Percentiles rank a stretch among this genome's conserved stretches.
Conservation (phyloP, 805 yeast species). For the Starmerella lactis-condensi region DNA sequence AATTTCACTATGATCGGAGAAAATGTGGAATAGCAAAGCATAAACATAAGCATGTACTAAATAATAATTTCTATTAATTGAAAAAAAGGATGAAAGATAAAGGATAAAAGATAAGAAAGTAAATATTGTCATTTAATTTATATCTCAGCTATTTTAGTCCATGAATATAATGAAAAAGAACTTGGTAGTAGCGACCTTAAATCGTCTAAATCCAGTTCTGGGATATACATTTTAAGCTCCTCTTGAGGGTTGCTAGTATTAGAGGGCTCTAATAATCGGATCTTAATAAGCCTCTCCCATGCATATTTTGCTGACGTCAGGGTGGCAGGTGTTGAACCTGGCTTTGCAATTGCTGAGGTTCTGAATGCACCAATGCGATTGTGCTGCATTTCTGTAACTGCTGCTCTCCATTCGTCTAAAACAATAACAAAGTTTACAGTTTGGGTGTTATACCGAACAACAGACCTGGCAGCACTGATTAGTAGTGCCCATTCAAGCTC, state of each 20-base stretch:
- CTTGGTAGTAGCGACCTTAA: constrained; percentile 20
- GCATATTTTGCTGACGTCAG: constrained; percentile 41
- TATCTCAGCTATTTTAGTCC: constrained; percentile 22
- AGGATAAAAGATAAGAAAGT: too few species aligned
- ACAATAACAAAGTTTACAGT: constrained; percentile 60
- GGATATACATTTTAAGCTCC: constrained; percentile 21
- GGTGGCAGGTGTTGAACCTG: constrained; percentile 22
- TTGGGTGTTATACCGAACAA: constrained; percentile 37
- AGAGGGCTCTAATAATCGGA: constrained; percentile 31
- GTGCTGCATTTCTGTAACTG: constrained; percentile 31
- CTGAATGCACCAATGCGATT: constrained; percentile 18
- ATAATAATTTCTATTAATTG: too few species aligned
- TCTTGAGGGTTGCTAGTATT: constrained; percentile 28
- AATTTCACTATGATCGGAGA: too few species aligned
- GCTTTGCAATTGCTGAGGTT: constrained; percentile 1
- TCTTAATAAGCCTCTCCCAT: constrained; percentile 53
- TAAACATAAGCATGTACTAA: too few species aligned
- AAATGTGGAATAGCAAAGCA: too few species aligned
- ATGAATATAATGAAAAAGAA: constrained; percentile 26
- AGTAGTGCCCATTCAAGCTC: constrained; percentile 54
- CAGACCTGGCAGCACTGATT: constrained; percentile 57
- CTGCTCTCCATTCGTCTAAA: constrained; percentile 51
- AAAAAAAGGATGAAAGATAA: too few species aligned
- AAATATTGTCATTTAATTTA: background rate
- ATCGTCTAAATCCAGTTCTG: constrained; percentile 23